phyloP scores from a whole-genome alignment of 805 yeast species.

The Dipodascopsis uninucleata region DNA sequence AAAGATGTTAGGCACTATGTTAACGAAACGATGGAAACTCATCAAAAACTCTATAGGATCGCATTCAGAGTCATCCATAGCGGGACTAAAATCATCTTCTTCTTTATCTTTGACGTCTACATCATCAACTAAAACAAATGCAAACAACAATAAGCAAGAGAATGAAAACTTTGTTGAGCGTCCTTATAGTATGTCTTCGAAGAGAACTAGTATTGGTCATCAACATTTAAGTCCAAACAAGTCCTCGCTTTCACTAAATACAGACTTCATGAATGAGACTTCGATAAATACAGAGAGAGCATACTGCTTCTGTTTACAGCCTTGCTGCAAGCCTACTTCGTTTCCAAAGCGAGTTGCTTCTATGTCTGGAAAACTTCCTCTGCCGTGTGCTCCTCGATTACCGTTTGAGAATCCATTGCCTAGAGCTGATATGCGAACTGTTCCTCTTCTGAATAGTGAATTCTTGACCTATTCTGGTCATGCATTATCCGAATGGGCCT shows the following conservation, averaged over 20 bases:
- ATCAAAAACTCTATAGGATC: background rate
- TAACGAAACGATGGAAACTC: conserved; percentile 7
- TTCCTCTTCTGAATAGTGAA: conserved; percentile 24
- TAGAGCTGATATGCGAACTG: background rate
- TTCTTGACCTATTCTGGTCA: conserved; percentile 37
- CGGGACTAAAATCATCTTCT: background rate
- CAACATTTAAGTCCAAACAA: background rate
- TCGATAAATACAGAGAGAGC: conserved; percentile 4
- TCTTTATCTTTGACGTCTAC: conserved; percentile 3
- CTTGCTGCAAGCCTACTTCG: conserved; percentile 5
- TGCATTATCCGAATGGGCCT: conserved; percentile 41
- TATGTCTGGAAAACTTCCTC: background rate
- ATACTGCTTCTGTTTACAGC: conserved; percentile 20
- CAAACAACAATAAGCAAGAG: conserved; percentile 6
- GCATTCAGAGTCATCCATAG: background rate
- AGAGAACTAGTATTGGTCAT: background rate
- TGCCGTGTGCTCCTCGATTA: conserved; percentile 18
- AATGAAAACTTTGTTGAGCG: conserved; percentile 6
- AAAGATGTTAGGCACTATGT: conserved; percentile 8
- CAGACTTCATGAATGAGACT: background rate
- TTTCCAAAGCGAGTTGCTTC: background rate
- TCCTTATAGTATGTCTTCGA: too few species aligned
- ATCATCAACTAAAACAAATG: conserved; percentile 4
- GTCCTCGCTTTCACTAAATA: background rate
- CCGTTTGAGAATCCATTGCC: conserved; percentile 9